Percentiles rank a stretch among this genome's conserved stretches.
These are phyloP conservation scores for Lotmaria passim DNA, from an alignment of 208 protist species.

Conservation along the genomic window DNA sequence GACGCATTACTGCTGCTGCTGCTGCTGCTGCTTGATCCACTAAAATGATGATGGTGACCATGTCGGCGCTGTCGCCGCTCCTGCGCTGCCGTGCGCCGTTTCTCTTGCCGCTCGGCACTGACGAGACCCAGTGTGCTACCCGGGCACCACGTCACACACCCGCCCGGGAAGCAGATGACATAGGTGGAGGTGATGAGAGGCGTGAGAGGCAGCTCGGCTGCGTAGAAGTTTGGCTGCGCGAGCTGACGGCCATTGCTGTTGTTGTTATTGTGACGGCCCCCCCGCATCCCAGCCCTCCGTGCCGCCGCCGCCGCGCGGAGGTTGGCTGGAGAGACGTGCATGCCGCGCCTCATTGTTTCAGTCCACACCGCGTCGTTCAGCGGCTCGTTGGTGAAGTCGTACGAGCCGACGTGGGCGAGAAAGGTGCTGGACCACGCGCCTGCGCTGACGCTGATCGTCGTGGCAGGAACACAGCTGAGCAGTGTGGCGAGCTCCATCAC, in stretches of 20 bases:
- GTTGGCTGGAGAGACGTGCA: slow-evolving; percentile 9
- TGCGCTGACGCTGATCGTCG: background rate
- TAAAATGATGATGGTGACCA: background rate
- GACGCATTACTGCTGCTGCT: background rate
- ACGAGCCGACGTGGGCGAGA: background rate
- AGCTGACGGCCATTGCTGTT: slow-evolving; percentile 2
- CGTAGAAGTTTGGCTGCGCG: background rate
- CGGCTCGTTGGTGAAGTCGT: slow-evolving; percentile 15
- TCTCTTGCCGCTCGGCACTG: slow-evolving; percentile 3
- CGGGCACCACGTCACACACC: slow-evolving; percentile 58
- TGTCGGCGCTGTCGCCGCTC: background rate
- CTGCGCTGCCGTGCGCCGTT: background rate
- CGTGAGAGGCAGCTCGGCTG: background rate
- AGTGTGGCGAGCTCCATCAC: slow-evolving; percentile 29
- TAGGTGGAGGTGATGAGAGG: slow-evolving; percentile 32
- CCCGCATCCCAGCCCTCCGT: background rate
- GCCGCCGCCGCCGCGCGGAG: background rate
- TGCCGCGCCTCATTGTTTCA: slow-evolving; percentile 3
- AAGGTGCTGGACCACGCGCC: slow-evolving; percentile 16
- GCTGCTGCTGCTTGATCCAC: background rate
- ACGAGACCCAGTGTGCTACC: slow-evolving; percentile 28
- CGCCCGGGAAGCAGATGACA: slow-evolving; percentile 39
- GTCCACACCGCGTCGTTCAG: slow-evolving; percentile 17
- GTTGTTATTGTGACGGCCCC: no score
- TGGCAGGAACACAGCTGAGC: slow-evolving; percentile 11